Evolutionary conservation across 2,329 filamentous ascomycete species (phyloP).

Genomic region (Fusarium sp.): DNA sequence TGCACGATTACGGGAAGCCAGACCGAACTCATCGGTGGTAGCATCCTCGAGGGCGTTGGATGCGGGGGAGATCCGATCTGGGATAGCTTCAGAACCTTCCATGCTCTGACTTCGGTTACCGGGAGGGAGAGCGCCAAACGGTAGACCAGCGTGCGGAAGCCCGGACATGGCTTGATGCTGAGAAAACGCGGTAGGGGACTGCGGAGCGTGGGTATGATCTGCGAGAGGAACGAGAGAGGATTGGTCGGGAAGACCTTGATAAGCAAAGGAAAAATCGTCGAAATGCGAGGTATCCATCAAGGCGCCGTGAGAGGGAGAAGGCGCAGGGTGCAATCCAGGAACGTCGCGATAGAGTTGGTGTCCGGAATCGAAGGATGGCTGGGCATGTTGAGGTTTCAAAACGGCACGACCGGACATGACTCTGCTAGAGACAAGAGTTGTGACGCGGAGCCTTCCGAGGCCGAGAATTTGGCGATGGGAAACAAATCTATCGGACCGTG

Average conservation of each 20-base stretch:
- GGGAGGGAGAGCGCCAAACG: constrained; percentile 39
- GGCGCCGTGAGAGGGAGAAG: constrained; percentile 40
- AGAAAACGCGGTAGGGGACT: constrained; percentile 52
- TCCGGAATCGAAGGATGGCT: constrained; percentile 43
- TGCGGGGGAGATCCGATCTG: constrained; percentile 57
- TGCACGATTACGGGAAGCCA: constrained; percentile 58
- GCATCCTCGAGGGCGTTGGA: constrained; percentile 65
- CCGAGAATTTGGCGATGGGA: constrained; percentile 25
- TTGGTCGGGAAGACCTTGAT: constrained; percentile 57
- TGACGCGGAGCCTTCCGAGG: constrained; percentile 33
- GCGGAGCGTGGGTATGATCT: constrained; percentile 50
- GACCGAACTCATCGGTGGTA: constrained; percentile 69
- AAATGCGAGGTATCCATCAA: constrained; percentile 64
- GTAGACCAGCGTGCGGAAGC: constrained; percentile 41
- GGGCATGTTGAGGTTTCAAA: constrained; percentile 50
- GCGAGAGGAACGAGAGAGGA: constrained; percentile 54
- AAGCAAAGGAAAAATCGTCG: constrained; percentile 65
- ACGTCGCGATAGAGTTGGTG: constrained; percentile 45
- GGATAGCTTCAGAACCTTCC: constrained; percentile 60
- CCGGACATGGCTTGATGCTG: constrained; percentile 46
- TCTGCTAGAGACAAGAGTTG: constrained; percentile 31
- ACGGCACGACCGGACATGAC: constrained; percentile 50
- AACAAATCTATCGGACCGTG: constrained; percentile 26
- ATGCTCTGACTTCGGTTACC: constrained; percentile 47
- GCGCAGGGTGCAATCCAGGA: constrained; percentile 38